These are phyloP conservation scores for Schizochytrium sp. DNA, from an alignment of 108 stramenopile genomes.

Conservation along the genomic window DNA sequence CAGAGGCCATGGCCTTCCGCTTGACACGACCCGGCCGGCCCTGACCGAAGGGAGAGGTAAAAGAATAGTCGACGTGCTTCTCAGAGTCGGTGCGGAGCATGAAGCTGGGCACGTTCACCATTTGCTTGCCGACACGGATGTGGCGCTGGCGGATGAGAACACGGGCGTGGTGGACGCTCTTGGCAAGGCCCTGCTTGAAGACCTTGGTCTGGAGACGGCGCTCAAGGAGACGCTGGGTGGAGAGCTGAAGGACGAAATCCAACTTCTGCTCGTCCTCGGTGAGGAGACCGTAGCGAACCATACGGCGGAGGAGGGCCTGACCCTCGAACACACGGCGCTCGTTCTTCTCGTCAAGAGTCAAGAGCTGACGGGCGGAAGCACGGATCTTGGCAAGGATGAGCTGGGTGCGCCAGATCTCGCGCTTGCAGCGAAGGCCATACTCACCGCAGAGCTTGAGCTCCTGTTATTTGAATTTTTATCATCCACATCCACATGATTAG, in stretches of 20 bases:
- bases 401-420: conserved; percentile 99
- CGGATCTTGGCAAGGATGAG: conserved; percentile 98
- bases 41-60: conserved; percentile 95
- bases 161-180: conserved; percentile 99
- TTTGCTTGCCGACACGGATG: conserved; percentile 96
- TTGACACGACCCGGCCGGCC: conserved; percentile 97
- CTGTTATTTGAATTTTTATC: conserved; percentile 38
- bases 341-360: conserved; percentile 95
- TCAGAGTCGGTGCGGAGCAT: conserved; percentile 95
- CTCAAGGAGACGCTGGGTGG: conserved; percentile 97
- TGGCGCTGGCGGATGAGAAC: conserved; percentile 98
- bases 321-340: conserved; percentile 99
- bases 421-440: conserved; percentile 99
- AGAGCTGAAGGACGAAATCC: conserved; percentile 96
- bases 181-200: conserved; percentile 98
- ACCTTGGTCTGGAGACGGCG: conserved; percentile 96
- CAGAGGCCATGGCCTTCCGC: conserved; percentile 93
- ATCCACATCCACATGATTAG: not conserved
- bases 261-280: conserved; percentile 95
- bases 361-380: conserved; percentile 95
- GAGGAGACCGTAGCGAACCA: conserved; percentile 95
- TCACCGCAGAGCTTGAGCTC: conserved; percentile 91
- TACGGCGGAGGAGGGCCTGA: conserved; percentile 95
- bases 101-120: conserved; percentile 98
- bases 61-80: conserved; percentile 98